Conservation (phyloP, 2,329 filamentous ascomycete genomes). For the Rosellinia necatrix region DNA sequence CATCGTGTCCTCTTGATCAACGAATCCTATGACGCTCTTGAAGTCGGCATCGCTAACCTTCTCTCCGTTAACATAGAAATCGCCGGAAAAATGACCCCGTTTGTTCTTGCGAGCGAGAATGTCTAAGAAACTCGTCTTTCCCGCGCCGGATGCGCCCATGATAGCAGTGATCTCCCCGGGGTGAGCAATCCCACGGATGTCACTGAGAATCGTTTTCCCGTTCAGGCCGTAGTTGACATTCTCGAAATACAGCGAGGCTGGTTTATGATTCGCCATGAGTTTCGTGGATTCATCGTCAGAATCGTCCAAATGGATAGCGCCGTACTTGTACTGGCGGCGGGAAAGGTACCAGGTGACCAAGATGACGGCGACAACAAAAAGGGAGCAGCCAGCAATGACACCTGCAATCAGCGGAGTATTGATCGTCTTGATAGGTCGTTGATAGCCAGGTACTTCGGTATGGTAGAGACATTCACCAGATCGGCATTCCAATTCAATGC, state of each 20-base stretch:
- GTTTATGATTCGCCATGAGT: slow-evolving; percentile 89
- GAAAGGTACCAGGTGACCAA: slow-evolving; percentile 86
- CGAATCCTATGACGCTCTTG: slow-evolving; percentile 90
- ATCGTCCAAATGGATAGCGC: slow-evolving; percentile 82
- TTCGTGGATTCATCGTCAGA: slow-evolving; percentile 86
- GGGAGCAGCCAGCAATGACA: slow-evolving; percentile 81
- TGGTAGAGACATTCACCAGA: slow-evolving; percentile 92
- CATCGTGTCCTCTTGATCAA: slow-evolving; percentile 98
- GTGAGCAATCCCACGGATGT: slow-evolving; percentile 83
- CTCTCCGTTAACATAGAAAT: slow-evolving; percentile 93
- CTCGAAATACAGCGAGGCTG: slow-evolving; percentile 84
- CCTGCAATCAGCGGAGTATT: slow-evolving; percentile 96
- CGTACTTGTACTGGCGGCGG: slow-evolving; percentile 70
- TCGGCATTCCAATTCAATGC: slow-evolving; percentile 80
- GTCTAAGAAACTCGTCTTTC: slow-evolving; percentile 96
- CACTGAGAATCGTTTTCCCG: slow-evolving; percentile 81
- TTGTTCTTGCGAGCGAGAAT: slow-evolving; percentile 98
- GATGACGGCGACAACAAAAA: slow-evolving; percentile 89
- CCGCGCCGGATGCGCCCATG: slow-evolving; percentile 97
- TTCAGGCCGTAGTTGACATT: slow-evolving; percentile 87
- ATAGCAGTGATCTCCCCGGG: slow-evolving; percentile 96
- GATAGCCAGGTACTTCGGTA: slow-evolving; percentile 90
- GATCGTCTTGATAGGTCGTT: slow-evolving; percentile 87
- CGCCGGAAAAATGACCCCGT: slow-evolving; percentile 74
- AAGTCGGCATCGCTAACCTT: slow-evolving; percentile 84